Evolutionary conservation across 306 rosid genomes (phyloP).

Genomic region (Castanea crenata): DNA sequence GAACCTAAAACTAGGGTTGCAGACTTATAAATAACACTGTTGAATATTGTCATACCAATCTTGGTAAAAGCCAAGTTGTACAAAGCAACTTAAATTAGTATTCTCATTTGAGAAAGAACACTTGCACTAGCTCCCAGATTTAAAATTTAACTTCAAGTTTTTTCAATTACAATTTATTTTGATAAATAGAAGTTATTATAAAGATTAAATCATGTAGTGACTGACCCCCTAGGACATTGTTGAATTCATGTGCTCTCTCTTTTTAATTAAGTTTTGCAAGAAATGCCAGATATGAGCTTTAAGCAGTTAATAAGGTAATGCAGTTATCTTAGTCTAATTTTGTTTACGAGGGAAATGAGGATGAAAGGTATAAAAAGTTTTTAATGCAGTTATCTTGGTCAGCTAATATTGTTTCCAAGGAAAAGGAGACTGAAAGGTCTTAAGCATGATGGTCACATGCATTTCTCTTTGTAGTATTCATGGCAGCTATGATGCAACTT

Average conservation of each 20-base stretch:
- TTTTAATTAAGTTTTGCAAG: background rate
- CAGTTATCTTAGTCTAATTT: background rate
- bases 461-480: slow-evolving; percentile 20
- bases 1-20: background rate
- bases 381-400: background rate
- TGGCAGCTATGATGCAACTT: slow-evolving; percentile 21
- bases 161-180: background rate
- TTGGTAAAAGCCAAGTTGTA: background rate
- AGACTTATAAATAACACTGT: background rate
- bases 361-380: background rate
- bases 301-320: background rate
- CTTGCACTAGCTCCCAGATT: background rate
- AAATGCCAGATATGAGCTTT: background rate
- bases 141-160: background rate
- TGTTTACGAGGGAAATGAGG: background rate
- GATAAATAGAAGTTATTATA: background rate
- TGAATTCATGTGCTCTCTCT: background rate
- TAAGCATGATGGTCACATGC: slow-evolving; percentile 36
- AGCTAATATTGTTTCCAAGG: background rate
- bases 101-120: background rate
- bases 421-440: background rate
- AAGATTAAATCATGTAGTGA: background rate
- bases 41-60: background rate
- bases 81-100: background rate
- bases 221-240: background rate